These are phyloP conservation scores for Telfairia occidentalis DNA, from an alignment of 331 rosid genomes.

Conservation along the genomic window DNA sequence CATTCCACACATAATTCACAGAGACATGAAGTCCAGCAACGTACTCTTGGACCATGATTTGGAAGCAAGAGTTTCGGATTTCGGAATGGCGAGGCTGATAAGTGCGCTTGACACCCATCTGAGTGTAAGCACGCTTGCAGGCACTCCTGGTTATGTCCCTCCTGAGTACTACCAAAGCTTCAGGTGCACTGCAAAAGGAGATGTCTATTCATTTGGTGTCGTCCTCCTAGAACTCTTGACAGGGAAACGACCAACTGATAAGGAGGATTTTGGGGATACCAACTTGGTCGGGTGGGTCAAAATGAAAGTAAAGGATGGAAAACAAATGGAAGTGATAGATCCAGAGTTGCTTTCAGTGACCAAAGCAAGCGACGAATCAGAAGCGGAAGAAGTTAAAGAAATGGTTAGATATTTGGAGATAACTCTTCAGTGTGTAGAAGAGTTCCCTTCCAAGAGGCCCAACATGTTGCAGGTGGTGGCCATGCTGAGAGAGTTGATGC, in stretches of 20 bases:
- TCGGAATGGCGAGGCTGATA: slow-evolving; percentile 96
- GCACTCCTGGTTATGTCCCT: slow-evolving; percentile 96
- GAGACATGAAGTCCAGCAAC: slow-evolving; percentile 99
- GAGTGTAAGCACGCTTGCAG: slow-evolving; percentile 95
- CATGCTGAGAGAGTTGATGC: slow-evolving; percentile 68
- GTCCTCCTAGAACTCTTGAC: slow-evolving; percentile 74
- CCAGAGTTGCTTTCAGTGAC: slow-evolving; percentile 51
- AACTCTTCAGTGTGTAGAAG: slow-evolving; percentile 73
- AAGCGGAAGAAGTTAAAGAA: slow-evolving; percentile 80
- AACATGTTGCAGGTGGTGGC: slow-evolving; percentile 92
- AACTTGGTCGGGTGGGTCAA: slow-evolving; percentile 96
- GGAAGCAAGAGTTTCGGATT: slow-evolving; percentile 95
- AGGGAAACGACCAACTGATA: slow-evolving; percentile 89
- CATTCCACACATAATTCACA: slow-evolving; percentile 97
- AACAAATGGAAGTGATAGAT: slow-evolving; percentile 87
- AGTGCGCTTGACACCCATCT: slow-evolving; percentile 97
- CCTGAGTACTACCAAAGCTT: slow-evolving; percentile 98
- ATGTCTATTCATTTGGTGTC: slow-evolving; percentile 93
- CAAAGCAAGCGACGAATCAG: slow-evolving; percentile 68
- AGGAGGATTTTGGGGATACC: slow-evolving; percentile 90
- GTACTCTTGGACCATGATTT: slow-evolving; percentile 79
- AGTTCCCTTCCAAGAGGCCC: slow-evolving; percentile 82
- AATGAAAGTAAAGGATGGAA: slow-evolving; percentile 81
- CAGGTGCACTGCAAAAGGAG: slow-evolving; percentile 94
- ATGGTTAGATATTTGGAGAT: slow-evolving; percentile 75